Evolutionary conservation across 257 asterid species (phyloP).

Genomic region (Ligustrum vulgare): DNA sequence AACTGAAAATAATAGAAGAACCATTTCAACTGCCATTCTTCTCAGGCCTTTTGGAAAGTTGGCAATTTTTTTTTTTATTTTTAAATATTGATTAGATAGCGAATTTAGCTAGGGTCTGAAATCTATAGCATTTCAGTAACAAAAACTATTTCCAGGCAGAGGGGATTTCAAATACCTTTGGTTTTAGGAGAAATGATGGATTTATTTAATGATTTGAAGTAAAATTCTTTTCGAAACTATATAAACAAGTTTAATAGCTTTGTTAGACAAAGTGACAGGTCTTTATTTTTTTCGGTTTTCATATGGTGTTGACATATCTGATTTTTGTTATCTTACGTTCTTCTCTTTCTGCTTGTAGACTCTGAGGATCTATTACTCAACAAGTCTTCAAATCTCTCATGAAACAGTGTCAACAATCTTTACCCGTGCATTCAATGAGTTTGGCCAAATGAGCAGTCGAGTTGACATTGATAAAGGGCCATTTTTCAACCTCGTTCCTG

Average conservation of each 20-base stretch:
- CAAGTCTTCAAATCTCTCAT: conserved; percentile 44
- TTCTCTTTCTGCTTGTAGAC: conserved; percentile 45
- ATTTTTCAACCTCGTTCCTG: conserved; percentile 70
- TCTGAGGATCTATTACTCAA: conserved; percentile 65
- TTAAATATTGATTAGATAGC: neutral
- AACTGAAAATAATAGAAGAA: neutral
- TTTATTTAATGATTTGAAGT: too few species aligned
- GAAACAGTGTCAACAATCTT: conserved; percentile 48
- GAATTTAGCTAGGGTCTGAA: neutral
- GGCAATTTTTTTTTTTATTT: neutral
- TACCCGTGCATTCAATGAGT: conserved; percentile 49
- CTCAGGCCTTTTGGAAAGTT: neutral
- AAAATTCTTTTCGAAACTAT: neutral
- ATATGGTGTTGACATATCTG: neutral
- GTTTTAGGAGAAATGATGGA: neutral
- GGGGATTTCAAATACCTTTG: neutral
- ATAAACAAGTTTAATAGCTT: neutral
- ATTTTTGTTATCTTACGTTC: conserved; percentile 5
- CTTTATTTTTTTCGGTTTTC: neutral
- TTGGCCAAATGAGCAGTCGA: conserved; percentile 45
- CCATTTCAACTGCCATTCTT: neutral
- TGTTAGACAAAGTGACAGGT: neutral
- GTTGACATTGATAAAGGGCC: conserved; percentile 33
- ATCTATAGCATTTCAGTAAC: neutral
- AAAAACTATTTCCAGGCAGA: neutral